Percentiles rank a stretch among this genome's conserved stretches.
Conservation (phyloP, 768 basidiomycete species). For the Leccinum ochraceum region DNA sequence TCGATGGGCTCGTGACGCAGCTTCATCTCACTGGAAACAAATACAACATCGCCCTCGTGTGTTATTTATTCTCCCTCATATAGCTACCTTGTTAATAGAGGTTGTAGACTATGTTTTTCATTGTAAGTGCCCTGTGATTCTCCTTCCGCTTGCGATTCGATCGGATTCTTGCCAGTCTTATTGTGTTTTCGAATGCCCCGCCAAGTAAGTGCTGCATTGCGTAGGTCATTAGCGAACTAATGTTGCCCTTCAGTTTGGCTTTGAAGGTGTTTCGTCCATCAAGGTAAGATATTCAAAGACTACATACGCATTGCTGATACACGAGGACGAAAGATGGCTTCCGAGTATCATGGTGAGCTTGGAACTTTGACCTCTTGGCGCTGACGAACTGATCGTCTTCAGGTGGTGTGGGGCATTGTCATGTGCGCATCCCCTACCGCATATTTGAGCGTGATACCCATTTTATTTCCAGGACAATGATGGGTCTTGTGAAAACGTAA, state of each 20-base stretch:
- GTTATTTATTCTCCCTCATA: constrained; percentile 6
- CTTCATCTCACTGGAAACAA: constrained; percentile 57
- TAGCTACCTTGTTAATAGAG: not conserved
- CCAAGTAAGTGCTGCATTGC: constrained; percentile 46
- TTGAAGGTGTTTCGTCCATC: constrained; percentile 68
- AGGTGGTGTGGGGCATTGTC: constrained; percentile 66
- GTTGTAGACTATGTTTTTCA: constrained; percentile 66
- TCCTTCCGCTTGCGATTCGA: not conserved
- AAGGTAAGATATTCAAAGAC: constrained; percentile 37
- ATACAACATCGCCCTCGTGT: constrained; percentile 68
- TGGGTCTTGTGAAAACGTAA: constrained; percentile 69
- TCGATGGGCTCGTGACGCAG: constrained; percentile 61
- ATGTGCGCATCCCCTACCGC: constrained; percentile 40
- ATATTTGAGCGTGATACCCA: not conserved
- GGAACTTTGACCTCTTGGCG: not conserved
- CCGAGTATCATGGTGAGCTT: constrained; percentile 59
- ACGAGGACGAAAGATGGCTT: constrained; percentile 49
- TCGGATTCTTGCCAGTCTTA: constrained; percentile 23
- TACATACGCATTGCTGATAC: constrained; percentile 1
- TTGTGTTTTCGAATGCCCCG: constrained; percentile 59
- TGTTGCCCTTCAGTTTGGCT: constrained; percentile 30
- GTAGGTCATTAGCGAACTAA: not conserved
- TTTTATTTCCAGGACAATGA: constrained; percentile 47
- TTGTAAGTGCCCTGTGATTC: constrained; percentile 44
- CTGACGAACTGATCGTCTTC: not conserved